Percentiles rank a stretch among this genome's conserved stretches.
phyloP scores from a whole-genome alignment of 2,329 filamentous ascomycete species.

The Calonectria naviculata region DNA sequence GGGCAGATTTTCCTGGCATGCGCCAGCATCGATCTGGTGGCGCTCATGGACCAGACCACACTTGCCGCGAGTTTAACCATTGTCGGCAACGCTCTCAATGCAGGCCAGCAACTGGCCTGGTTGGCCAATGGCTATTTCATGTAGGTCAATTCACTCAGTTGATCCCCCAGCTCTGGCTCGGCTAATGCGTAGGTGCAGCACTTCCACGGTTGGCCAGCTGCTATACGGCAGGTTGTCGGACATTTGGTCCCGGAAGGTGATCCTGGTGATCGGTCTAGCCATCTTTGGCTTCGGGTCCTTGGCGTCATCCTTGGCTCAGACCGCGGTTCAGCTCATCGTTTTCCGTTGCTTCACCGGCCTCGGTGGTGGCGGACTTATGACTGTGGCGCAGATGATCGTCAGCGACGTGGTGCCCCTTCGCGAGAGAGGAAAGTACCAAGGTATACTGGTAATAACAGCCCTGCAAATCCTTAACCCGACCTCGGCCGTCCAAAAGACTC shows the following conservation, averaged over 20 bases:
- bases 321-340: constrained; percentile 49
- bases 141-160: constrained; percentile 40
- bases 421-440: constrained; percentile 80
- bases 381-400: constrained; percentile 75
- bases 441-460: constrained; percentile 52
- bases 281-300: constrained; percentile 58
- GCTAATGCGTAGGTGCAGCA: not conserved
- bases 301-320: constrained; percentile 46
- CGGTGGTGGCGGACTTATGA: constrained; percentile 78
- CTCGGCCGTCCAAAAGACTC: not conserved
- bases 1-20: constrained; percentile 65
- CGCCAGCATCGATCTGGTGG: constrained; percentile 64
- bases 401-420: constrained; percentile 77
- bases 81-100: constrained; percentile 61
- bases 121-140: constrained; percentile 67
- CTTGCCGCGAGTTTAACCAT: constrained; percentile 66
- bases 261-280: constrained; percentile 50
- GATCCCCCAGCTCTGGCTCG: not conserved
- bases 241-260: constrained; percentile 58
- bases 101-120: constrained; percentile 63
- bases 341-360: constrained; percentile 60
- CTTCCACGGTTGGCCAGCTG: constrained; percentile 45
- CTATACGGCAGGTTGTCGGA: constrained; percentile 58
- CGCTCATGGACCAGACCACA: constrained; percentile 69
- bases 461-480: not conserved